Base-by-base conservation (phyloP, 1,139 yeast species). In the Yamadazyma pseudoaaseri region DNA sequence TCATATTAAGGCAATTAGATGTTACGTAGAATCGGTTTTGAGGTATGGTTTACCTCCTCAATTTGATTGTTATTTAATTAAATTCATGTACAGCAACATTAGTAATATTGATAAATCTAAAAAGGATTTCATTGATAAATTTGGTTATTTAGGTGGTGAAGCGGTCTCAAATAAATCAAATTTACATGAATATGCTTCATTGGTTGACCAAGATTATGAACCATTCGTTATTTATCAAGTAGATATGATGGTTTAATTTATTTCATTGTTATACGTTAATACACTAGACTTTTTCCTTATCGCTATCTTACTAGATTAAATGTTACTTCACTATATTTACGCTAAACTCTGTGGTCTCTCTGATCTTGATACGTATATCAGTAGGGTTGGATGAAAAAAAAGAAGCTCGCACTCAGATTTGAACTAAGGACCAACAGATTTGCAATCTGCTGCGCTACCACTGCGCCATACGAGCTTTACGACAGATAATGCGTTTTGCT, bases 21-120 rank as follows among this genome's bases (percentile, higher is more conserved):
- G 70, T 11, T 76, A 74, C 48, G 78, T 75, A 30, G 82, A 76
- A 56, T 66, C 76, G 8, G 96, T 92, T 10, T 73, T 92, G 55
- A 82, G 98, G 60, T 92, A 92, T 59, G 99, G 99, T 1, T 75
- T 92, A 43, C 98, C 98, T 24, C 97, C 98, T 26, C 84, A 84
- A 54, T 92, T 92, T 58, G 76, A 80, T 53, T 79, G 85, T 38
- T 79, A 63, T 46, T 62, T 81, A 34, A 60, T 83, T 38, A 70
- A 75, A 46, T 60, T 76, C 37, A 54, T 55, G 12, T 37, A 52
- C 14, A 51, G 70, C 49, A 49, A 67, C 48, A 54, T 65, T 46
- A 69, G 75, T 52, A 56, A 60, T 34, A 48, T 78, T 26, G 67
- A 66, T 29, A 78, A 73, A 56, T 80, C 87, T 28, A 87, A 83